Percentiles rank a stretch among this genome's conserved stretches.
These are phyloP conservation scores for Pseudocercospora macadamiae DNA, from an alignment of 2,329 filamentous ascomycete genomes.

Conservation along the genomic window DNA sequence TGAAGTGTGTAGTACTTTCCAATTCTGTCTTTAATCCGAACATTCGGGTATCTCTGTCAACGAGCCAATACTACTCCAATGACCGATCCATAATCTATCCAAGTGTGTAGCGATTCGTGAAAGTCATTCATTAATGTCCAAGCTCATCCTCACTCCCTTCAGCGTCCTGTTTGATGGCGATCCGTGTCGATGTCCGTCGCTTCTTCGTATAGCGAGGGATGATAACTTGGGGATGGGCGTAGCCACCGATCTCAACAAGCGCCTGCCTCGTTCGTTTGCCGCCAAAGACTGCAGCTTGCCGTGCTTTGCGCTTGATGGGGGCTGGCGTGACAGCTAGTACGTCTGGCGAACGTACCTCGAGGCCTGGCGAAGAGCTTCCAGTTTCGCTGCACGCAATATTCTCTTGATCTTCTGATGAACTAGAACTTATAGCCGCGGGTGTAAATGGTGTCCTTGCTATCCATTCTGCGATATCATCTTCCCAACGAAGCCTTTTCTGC, in stretches of 20 bases:
- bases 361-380: not conserved
- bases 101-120: no score
- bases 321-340: not conserved
- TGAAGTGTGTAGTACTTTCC: no score
- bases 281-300: no score
- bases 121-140: no score
- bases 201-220: not conserved
- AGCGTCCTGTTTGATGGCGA: not conserved
- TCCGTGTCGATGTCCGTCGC: not conserved
- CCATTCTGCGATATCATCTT: slow-evolving; percentile 52
- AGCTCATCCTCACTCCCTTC: slow-evolving; percentile 5
- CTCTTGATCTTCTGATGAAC: not conserved
- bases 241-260: not conserved
- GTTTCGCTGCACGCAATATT: not conserved
- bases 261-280: not conserved
- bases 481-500: slow-evolving; percentile 43
- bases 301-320: not conserved
- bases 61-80: no score
- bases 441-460: slow-evolving; percentile 45
- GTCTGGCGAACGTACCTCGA: not conserved
- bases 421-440: not conserved
- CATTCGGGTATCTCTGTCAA: no score
- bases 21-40: no score
- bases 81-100: no score
- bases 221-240: slow-evolving; percentile 3